Base-by-base conservation (phyloP, 371 early-diverging fungal species). In the Apophysomyces trapeziformis region DNA sequence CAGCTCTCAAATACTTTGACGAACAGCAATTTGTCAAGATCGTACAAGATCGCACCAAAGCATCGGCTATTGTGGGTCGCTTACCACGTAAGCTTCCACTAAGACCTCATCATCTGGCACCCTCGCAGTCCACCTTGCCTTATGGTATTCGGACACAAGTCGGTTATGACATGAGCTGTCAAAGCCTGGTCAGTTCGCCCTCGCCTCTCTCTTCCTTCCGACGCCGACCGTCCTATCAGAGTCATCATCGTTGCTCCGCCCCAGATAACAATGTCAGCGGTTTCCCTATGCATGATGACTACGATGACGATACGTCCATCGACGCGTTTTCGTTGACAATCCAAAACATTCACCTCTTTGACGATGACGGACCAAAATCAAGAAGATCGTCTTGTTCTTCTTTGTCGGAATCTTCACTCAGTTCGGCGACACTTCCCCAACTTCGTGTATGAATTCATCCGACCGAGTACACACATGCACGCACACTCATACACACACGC, bases 1-100 rank as follows among this genome's bases (percentile, higher is more conserved):
- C 77, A 35, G 77, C 77, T 4, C 63, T 77, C 16, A 77, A 77
- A 64, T 73, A 74, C 18, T 77, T 77, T 67, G 72, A 77, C 38
- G 77, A 77, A 43, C 65, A 69, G 13, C 77, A 77, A 39, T 77
- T 77, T 59, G 61, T 74, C 9, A 65, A 61, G 14, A 65, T 77
- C 9, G 74, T 77, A 45, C 74, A 74, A 62, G 77, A 75, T 3
- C 69, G 69, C 14, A 68, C 70, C 11, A 64, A 65, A 39, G 67
- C 73, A 16, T 67, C 73, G 8, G 68, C 70, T 13, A 68, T 73
- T 1, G 58, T 76, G 5, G 76, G 76, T 6, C 57, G 69, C 41
- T 63, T 76, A 16, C 76, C 76, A 36, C 61, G 71, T 41, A 73
- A 68, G 38, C 67, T 76, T 4, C 56, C 66, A 16, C 61, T 76